These are phyloP conservation scores for Podaxis carcinomalis DNA, from an alignment of 768 basidiomycete species.

Conservation along the genomic window DNA sequence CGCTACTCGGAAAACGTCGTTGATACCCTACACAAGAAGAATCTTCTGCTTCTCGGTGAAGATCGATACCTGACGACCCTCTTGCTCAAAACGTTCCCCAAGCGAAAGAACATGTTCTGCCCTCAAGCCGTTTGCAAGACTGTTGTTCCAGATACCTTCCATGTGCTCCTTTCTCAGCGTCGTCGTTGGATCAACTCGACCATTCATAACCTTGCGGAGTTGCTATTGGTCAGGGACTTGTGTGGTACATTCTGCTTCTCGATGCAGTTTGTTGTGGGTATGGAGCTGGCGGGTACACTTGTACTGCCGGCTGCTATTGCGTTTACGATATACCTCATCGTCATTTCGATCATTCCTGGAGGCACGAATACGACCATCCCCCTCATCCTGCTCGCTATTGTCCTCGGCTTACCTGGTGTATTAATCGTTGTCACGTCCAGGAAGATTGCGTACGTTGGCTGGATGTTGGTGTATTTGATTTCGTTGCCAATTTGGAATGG, in stretches of 20 bases:
- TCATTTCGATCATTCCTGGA: conserved; percentile 81
- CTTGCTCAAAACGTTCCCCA: conserved; percentile 98
- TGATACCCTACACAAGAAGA: conserved; percentile 99
- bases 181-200: conserved; percentile 99
- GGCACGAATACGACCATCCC: conserved; percentile 81
- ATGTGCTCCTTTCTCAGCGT: conserved; percentile 89
- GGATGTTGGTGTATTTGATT: conserved; percentile 93
- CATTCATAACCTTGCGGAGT: conserved; percentile 94
- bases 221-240: conserved; percentile 93
- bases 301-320: conserved; percentile 96
- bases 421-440: conserved; percentile 95
- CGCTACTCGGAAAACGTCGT: conserved; percentile 99
- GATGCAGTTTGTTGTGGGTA: conserved; percentile 98
- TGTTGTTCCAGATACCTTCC: conserved; percentile 95
- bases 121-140: conserved; percentile 99
- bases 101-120: conserved; percentile 98
- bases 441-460: conserved; percentile 91
- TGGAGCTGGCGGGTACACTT: conserved; percentile 96
- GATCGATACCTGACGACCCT: conserved; percentile 99
- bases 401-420: conserved; percentile 93
- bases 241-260: conserved; percentile 99
- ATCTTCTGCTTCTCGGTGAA: conserved; percentile 92
- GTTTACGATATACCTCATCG: conserved; percentile 92
- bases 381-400: conserved; percentile 87
- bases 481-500: conserved; percentile 98